Base-by-base conservation (phyloP, 148 eudicot species). In the Rhododendron williamsianum region DNA sequence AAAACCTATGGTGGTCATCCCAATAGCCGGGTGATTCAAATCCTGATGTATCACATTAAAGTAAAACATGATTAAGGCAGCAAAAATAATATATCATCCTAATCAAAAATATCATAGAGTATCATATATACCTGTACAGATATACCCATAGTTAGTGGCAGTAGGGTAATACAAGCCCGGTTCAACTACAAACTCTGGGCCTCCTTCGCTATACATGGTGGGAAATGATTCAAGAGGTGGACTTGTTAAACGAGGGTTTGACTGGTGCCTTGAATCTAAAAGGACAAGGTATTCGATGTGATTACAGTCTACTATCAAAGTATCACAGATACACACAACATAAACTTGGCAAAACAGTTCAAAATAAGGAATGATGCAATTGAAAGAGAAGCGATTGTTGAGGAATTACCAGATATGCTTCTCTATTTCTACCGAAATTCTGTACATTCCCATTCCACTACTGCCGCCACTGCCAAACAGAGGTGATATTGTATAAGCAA, bases 1-100 rank as follows among this genome's bases (percentile, higher is more conserved):
- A 92, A 91, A 90, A 76, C 67, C 94, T 88, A 74, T 92, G 94
- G 81, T 92, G 94, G 89, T 92, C 99, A 91, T 93, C 94, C 98
- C 94, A 95, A 84, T 97, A 92, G 51, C 90, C 83, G 78, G 93
- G 88, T 87, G 98, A 85, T 88, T 97, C 98, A 87, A 84, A 91
- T 89, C 97, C 99, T 95, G 88, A 73, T 1, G 19, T 18, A 15
- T 33, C 67, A 82, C 77, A 43, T 85, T 13, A 86, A 80, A 78
- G 16, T 1, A 74, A 74, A 18, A 38, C 27, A 38, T 19, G 11
- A 81, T 25, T 73, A 36, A 73, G 45, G 45, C 46, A 73, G 36
- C 33, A 38, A 23, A 78, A 45, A n/a, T 45, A 9, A 18, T 54
- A 54, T 18, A 58, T 76, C 52, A 48, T 58, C 12, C 30, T n/a